phyloP scores from a whole-genome alignment of 2,329 filamentous ascomycete species.

The Claviceps purpurea region DNA sequence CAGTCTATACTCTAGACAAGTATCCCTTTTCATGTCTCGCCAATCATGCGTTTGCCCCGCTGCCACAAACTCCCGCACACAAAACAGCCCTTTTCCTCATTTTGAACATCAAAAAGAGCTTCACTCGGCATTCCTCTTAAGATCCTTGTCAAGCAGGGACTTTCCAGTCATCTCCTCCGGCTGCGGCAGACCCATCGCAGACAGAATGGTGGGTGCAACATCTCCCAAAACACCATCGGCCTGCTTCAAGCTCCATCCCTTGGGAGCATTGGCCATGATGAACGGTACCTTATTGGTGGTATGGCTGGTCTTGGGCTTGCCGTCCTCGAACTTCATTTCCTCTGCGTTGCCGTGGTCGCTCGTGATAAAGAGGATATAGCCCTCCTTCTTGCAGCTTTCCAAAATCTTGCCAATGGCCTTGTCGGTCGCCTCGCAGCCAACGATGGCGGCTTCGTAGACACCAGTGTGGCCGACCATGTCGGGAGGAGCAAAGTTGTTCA shows the following conservation, averaged over 20 bases:
- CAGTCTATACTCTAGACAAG: too few species aligned
- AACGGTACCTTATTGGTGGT: slow-evolving; percentile 97
- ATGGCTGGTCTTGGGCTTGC: slow-evolving; percentile 95
- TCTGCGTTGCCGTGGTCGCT: slow-evolving; percentile 96
- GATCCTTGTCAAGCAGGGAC: slow-evolving; percentile 66
- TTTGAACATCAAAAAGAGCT: too few species aligned
- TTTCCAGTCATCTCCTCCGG: slow-evolving; percentile 85
- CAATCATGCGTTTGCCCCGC: too few species aligned
- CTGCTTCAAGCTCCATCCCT: slow-evolving; percentile 77
- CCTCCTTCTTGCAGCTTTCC: slow-evolving; percentile 85
- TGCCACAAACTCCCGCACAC: too few species aligned
- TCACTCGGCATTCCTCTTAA: slow-evolving; percentile 25
- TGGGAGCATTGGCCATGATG: slow-evolving; percentile 92
- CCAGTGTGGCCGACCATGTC: slow-evolving; percentile 99
- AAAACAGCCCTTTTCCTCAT: too few species aligned
- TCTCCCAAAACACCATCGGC: slow-evolving; percentile 85
- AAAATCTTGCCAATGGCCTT: slow-evolving; percentile 87
- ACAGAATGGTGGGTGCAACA: slow-evolving; percentile 87
- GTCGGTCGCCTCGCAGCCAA: slow-evolving; percentile 77
- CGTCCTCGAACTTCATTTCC: slow-evolving; percentile 95
- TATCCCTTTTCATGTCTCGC: too few species aligned
- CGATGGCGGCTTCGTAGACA: slow-evolving; percentile 85
- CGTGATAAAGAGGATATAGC: slow-evolving; percentile 90
- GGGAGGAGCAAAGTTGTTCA: slow-evolving; percentile 99
- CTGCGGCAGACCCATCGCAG: slow-evolving; percentile 79